Percentiles rank a stretch among this genome's conserved stretches.
Conservation (phyloP, 441 rosid genomes). For the Breynia disticha region DNA sequence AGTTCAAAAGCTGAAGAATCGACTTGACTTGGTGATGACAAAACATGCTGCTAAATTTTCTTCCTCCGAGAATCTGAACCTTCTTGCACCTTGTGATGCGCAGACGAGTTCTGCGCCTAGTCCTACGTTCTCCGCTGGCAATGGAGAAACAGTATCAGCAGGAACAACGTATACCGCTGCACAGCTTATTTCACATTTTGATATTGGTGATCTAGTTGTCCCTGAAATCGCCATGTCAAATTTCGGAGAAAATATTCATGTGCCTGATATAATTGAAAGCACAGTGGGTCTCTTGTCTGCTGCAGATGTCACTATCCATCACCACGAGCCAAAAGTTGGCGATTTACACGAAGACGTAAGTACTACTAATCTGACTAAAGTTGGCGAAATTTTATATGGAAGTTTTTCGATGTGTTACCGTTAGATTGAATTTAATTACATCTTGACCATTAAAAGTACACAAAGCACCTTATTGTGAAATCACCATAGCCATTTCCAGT, state of each 20-base stretch:
- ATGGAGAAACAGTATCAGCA: conserved; percentile 47
- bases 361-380: not conserved
- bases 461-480: too few species aligned
- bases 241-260: conserved; percentile 54
- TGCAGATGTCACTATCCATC: conserved; percentile 60
- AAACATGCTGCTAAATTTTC: conserved; percentile 70
- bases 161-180: conserved; percentile 39
- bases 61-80: conserved; percentile 82
- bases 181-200: conserved; percentile 39
- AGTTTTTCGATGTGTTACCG: too few species aligned
- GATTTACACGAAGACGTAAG: conserved; percentile 75
- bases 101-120: conserved; percentile 77
- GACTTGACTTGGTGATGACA: conserved; percentile 48
- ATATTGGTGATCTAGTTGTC: conserved; percentile 46
- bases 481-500: too few species aligned
- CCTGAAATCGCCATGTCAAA: conserved; percentile 54
- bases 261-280: conserved; percentile 91
- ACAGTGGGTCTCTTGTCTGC: conserved; percentile 75
- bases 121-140: conserved; percentile 67
- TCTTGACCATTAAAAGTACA: too few species aligned
- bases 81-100: conserved; percentile 50
- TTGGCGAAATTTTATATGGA: too few species aligned
- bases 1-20: conserved; percentile 57
- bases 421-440: too few species aligned
- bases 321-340: conserved; percentile 36